Conservation (phyloP, 306 rosid species). For the Glycine tomentella region DNA sequence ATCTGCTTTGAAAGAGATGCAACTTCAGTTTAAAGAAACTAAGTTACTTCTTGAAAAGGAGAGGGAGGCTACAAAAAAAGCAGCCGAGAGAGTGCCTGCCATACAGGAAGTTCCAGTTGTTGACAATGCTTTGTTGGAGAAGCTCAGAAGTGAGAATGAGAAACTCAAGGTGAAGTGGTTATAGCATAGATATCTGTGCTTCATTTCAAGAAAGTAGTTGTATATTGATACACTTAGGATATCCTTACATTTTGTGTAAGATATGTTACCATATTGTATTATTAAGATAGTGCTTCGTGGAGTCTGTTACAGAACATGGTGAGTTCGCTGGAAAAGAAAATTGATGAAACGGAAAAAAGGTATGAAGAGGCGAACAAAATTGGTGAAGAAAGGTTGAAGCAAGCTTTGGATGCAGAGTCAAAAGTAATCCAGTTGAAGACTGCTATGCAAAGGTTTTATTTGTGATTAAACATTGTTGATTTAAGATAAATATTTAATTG, state of each 20-base stretch:
- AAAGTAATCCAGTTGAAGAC: conserved; percentile 77
- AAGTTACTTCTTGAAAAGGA: conserved; percentile 72
- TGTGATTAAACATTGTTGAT: conserved; percentile 29
- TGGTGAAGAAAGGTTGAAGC: conserved; percentile 88
- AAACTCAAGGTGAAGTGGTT: conserved; percentile 73
- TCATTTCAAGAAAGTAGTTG: conserved; percentile 22
- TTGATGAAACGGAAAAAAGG: conserved; percentile 81
- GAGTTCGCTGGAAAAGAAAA: conserved; percentile 78
- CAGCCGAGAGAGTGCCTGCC: conserved; percentile 58
- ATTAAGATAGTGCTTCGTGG: conserved; percentile 45
- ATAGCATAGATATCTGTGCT: conserved; percentile 32
- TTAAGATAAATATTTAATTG: conserved; percentile 33
- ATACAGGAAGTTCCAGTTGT: conserved; percentile 86
- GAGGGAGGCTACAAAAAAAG: conserved; percentile 62
- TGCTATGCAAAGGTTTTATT: conserved; percentile 77
- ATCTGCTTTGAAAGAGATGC: conserved; percentile 78
- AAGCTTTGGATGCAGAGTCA: conserved; percentile 85
- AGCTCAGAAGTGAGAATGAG: conserved; percentile 76
- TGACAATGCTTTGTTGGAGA: conserved; percentile 77
- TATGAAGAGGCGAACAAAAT: conserved; percentile 74
- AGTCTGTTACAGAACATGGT: conserved; percentile 66
- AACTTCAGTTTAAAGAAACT: conserved; percentile 75
- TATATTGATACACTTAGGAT: conserved; percentile 11
- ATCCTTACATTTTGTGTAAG: conserved; percentile 24
- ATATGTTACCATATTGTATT: conserved; percentile 26